phyloP scores from a whole-genome alignment of 2,329 filamentous ascomycete genomes.

The Apiospora marii region DNA sequence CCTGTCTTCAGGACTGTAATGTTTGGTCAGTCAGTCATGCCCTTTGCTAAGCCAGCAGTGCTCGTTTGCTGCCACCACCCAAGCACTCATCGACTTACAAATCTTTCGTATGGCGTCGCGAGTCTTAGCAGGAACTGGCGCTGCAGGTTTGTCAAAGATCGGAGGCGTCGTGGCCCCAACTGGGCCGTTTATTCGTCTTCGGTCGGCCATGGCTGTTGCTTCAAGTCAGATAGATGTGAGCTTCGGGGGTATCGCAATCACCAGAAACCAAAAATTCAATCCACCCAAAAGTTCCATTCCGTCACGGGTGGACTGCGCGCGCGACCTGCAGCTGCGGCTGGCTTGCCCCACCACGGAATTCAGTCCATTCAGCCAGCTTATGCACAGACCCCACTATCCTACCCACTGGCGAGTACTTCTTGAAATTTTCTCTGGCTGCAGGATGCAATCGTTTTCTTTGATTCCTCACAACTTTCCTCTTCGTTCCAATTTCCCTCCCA shows the following conservation, averaged over 20 bases:
- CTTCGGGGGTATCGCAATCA: background rate
- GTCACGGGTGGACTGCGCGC: constrained; percentile 9
- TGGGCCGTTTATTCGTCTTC: constrained; percentile 90
- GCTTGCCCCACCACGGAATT: constrained; percentile 23
- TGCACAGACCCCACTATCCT: constrained; percentile 27
- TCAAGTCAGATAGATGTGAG: background rate
- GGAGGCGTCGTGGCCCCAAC: constrained; percentile 78
- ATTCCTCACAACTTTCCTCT: constrained; percentile 22
- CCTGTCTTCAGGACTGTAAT: constrained; percentile 85
- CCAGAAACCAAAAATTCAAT: constrained; percentile 23
- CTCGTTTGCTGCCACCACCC: background rate
- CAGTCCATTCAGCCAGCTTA: constrained; percentile 24
- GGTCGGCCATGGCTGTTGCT: constrained; percentile 71
- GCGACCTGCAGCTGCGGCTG: constrained; percentile 11
- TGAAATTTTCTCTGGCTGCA: constrained; percentile 25
- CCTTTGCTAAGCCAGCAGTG: background rate
- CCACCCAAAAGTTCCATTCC: constrained; percentile 17
- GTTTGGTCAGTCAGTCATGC: constrained; percentile 18
- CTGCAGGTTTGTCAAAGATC: constrained; percentile 64
- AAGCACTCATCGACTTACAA: constrained; percentile 64
- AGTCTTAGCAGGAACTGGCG: constrained; percentile 57
- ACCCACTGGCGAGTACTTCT: background rate
- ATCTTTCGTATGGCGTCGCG: constrained; percentile 80
- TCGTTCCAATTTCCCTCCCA: background rate
- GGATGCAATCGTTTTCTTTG: constrained; percentile 3